These are phyloP conservation scores for Penicilliopsis zonata DNA, from an alignment of 495 filamentous ascomycete genomes.

Conservation along the genomic window DNA sequence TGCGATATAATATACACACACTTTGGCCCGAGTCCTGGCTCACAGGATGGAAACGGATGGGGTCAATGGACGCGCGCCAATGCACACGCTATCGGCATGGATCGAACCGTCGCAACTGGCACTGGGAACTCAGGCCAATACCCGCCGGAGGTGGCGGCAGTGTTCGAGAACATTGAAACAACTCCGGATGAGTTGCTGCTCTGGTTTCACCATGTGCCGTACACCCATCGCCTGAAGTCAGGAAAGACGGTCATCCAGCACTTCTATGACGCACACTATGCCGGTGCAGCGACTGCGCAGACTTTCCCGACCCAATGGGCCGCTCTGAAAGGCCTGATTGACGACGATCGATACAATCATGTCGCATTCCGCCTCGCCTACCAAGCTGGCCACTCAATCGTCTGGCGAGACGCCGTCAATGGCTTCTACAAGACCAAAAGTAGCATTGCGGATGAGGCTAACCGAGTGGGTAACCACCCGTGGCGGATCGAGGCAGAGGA, in stretches of 20 bases:
- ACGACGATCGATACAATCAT: conserved; percentile 48
- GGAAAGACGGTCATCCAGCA: conserved; percentile 65
- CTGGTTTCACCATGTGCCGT: conserved; percentile 69
- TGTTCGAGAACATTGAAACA: conserved; percentile 47
- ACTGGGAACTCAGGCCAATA: conserved; percentile 57
- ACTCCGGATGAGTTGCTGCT: conserved; percentile 59
- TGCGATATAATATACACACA: conserved; percentile 56
- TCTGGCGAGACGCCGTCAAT: conserved; percentile 56
- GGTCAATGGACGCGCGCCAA: conserved; percentile 65
- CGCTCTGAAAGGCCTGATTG: conserved; percentile 41
- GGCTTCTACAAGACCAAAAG: conserved; percentile 50
- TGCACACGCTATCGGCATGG: conserved; percentile 50
- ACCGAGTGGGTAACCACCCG: conserved; percentile 44
- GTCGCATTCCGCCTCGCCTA: conserved; percentile 44
- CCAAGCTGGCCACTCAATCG: conserved; percentile 56
- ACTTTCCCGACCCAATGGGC: conserved; percentile 43
- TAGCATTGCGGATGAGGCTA: conserved; percentile 39
- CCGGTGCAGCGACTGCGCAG: conserved; percentile 45
- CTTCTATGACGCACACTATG: conserved; percentile 64
- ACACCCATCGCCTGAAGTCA: conserved; percentile 49
- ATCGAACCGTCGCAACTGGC: conserved; percentile 54
- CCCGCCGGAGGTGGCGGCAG: conserved; percentile 40
- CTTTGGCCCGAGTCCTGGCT: conserved; percentile 54
- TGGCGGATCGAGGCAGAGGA: conserved; percentile 54
- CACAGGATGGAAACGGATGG: conserved; percentile 57